Evolutionary conservation across 345 rosid species (phyloP).

Genomic region (Syzygium jambos): DNA sequence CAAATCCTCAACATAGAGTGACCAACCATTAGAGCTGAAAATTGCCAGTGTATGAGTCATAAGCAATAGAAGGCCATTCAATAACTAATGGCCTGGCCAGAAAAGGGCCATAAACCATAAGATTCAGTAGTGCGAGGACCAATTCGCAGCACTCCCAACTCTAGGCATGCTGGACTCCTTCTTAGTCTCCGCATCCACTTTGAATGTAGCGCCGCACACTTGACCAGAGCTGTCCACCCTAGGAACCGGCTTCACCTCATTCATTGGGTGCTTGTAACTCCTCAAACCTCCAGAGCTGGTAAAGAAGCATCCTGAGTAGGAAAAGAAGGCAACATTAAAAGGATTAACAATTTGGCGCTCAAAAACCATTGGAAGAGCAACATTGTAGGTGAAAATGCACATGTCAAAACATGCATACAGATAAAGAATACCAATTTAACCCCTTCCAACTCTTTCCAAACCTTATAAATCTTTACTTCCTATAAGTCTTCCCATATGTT

Average conservation of each 20-base stretch:
- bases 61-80: not conserved
- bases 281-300: not conserved
- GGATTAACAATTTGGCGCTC: not conserved
- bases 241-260: not conserved
- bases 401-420: not conserved
- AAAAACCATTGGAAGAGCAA: not conserved
- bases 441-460: not conserved
- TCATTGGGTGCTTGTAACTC: not conserved
- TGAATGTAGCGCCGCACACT: rapidly evolving
- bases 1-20: not conserved
- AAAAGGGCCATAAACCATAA: not conserved
- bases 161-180: conserved; percentile 32
- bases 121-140: conserved; percentile 64
- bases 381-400: not conserved
- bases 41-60: not conserved
- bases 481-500: not conserved
- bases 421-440: not conserved
- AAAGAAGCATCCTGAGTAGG: not conserved
- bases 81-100: conserved; percentile 5
- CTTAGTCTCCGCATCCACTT: not conserved
- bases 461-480: too few species aligned
- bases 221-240: not conserved
- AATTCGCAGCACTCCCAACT: conserved; percentile 84
- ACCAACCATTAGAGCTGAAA: conserved; percentile 1
- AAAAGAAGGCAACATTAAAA: too few species aligned